Conservation (phyloP, 331 rosid genomes). For the Malus hybrid region DNA sequence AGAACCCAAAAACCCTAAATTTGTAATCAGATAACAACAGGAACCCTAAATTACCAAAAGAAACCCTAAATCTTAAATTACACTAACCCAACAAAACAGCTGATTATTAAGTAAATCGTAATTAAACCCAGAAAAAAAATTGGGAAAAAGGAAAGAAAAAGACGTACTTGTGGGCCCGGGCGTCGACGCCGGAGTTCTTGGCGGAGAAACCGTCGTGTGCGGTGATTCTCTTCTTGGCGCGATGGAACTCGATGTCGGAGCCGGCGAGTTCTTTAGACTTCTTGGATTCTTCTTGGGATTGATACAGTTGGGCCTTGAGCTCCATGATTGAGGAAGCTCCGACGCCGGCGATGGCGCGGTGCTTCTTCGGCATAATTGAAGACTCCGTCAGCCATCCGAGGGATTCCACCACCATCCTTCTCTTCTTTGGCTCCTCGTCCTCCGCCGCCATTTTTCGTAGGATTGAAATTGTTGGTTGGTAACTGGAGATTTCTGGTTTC, state of each 20-base stretch:
- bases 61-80: not conserved
- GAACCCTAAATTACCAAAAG: not conserved
- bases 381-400: constrained; percentile 97
- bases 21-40: not conserved
- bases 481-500: not conserved
- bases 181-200: constrained; percentile 75
- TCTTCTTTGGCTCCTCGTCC: constrained; percentile 30
- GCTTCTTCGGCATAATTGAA: constrained; percentile 88
- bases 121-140: not conserved
- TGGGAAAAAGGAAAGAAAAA: not conserved
- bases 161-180: constrained; percentile 60
- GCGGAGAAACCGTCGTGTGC: constrained; percentile 36
- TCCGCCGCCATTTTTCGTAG: constrained; percentile 9
- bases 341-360: constrained; percentile 72
- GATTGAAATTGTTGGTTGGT: not conserved
- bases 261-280: constrained; percentile 55
- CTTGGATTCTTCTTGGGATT: constrained; percentile 81
- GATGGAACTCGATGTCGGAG: constrained; percentile 52
- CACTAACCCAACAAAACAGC: not conserved
- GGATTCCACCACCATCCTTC: constrained; percentile 57
- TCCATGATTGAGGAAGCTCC: constrained; percentile 86
- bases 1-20: not conserved
- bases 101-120: not conserved
- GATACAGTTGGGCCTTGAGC: constrained; percentile 78
- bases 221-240: constrained; percentile 54